A percentile compares a stretch with the other conserved stretches of the same genome.
Evolutionary conservation across 306 rosid genomes (phyloP).

Genomic region (Echinosophora koreensis): DNA sequence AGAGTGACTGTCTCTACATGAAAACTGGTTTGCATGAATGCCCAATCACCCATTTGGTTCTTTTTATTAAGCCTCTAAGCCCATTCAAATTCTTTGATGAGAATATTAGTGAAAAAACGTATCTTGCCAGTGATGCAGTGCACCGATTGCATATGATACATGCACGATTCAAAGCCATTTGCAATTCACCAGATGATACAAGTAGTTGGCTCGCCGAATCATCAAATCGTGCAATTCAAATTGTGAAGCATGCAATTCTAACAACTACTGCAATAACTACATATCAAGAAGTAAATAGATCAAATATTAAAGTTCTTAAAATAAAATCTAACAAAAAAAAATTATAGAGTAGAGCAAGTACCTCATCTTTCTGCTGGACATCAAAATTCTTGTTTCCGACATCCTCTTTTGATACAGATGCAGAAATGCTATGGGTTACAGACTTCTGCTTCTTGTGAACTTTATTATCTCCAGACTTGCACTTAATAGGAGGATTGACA

Average conservation of each 20-base stretch:
- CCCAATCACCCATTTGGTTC: too few species aligned
- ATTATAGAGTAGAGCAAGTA: slow-evolving; percentile 46
- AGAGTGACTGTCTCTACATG: too few species aligned
- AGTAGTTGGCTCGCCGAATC: not conserved
- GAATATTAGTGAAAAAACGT: too few species aligned
- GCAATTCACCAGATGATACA: not conserved
- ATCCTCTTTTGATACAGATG: slow-evolving; percentile 59
- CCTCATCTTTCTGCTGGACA: slow-evolving; percentile 75
- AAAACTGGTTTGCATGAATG: too few species aligned
- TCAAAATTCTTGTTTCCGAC: slow-evolving; percentile 63
- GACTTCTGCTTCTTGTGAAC: slow-evolving; percentile 71
- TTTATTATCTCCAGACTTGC: slow-evolving; percentile 64
- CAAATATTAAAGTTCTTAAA: slow-evolving; percentile 25
- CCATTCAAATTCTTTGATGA: too few species aligned
- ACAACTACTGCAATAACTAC: slow-evolving; percentile 30
- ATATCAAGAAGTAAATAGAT: slow-evolving; percentile 25
- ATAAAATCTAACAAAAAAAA: slow-evolving; percentile 33
- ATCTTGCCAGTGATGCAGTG: not conserved
- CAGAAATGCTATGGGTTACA: slow-evolving; percentile 57
- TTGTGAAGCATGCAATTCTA: not conserved
- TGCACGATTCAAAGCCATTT: not conserved
- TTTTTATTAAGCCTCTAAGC: too few species aligned
- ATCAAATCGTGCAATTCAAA: not conserved
- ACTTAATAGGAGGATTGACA: slow-evolving; percentile 54
- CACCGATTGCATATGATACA: not conserved